Conservation (phyloP, 257 asterid species). For the Nicotiana obtusifolia region DNA sequence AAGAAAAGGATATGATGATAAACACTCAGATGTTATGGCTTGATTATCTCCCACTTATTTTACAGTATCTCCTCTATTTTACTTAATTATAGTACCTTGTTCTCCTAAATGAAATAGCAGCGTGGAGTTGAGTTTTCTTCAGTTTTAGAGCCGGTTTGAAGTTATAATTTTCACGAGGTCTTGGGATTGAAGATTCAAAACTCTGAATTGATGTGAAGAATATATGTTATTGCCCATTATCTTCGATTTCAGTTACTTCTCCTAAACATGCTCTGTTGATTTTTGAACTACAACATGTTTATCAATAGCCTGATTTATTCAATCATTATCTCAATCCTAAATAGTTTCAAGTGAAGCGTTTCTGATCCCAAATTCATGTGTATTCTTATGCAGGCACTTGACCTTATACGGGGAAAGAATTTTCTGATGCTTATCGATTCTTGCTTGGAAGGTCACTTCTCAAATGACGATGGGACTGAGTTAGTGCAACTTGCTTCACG, state of each 20-base stretch:
- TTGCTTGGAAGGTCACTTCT: slow-evolving; percentile 40
- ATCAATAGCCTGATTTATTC: not conserved
- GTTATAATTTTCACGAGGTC: not conserved
- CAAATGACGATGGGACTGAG: slow-evolving; percentile 38
- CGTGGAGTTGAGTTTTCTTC: not conserved
- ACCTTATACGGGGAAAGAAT: slow-evolving; percentile 40
- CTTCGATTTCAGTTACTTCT: not conserved
- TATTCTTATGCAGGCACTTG: slow-evolving; percentile 39
- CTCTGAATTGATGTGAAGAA: not conserved
- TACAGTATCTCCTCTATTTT: not conserved
- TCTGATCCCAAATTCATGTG: not conserved
- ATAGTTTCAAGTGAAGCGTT: not conserved
- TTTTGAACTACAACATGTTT: not conserved
- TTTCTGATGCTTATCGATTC: slow-evolving; percentile 41
- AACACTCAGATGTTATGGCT: not conserved
- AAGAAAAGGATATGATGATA: not conserved
- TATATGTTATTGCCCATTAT: not conserved
- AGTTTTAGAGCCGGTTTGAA: not conserved
- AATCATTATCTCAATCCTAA: not conserved
- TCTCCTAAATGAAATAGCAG: not conserved
- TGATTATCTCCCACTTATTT: not conserved
- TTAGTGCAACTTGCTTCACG: slow-evolving; percentile 34
- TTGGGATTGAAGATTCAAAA: not conserved
- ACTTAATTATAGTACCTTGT: not conserved
- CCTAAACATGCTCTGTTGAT: not conserved